A percentile compares a stretch with the other conserved stretches of the same genome.
Conservation (phyloP, 2,329 filamentous ascomycete species). For the Monilinia polystroma region DNA sequence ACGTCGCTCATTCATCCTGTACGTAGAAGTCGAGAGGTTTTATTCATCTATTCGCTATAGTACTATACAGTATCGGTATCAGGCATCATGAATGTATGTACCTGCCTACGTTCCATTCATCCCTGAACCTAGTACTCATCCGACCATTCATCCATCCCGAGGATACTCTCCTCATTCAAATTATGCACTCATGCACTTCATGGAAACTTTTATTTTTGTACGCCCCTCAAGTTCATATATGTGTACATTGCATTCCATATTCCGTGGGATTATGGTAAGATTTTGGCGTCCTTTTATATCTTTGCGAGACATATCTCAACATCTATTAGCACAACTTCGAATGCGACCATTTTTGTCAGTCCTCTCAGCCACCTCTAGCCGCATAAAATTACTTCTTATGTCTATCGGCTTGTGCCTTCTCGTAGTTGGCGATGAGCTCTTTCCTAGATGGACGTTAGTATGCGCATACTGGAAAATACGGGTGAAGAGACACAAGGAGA, state of each 20-base stretch:
- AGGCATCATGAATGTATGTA: conserved; percentile 14
- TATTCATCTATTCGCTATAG: conserved; percentile 21
- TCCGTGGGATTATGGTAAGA: not conserved
- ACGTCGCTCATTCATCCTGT: not conserved
- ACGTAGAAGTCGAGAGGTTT: conserved; percentile 21
- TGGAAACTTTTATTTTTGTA: conserved; percentile 15
- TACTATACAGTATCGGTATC: conserved; percentile 28
- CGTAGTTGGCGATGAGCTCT: conserved; percentile 65
- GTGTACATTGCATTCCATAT: not conserved
- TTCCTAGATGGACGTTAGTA: conserved; percentile 44
- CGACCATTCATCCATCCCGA: conserved; percentile 1
- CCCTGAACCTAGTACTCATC: not conserved
- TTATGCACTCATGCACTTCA: conserved; percentile 10
- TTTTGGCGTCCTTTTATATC: not conserved
- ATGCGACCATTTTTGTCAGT: not conserved
- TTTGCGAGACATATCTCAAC: not conserved
- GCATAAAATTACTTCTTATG: conserved; percentile 36
- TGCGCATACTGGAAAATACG: not conserved
- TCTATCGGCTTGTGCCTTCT: conserved; percentile 63
- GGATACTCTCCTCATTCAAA: not conserved
- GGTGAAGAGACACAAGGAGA: not conserved
- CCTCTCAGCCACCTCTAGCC: not conserved
- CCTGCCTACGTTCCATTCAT: not conserved
- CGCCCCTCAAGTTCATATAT: conserved; percentile 9
- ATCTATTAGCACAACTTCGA: conserved; percentile 2